Conservation (phyloP, 257 asterid genomes). For the Ocimum tenuiflorum region DNA sequence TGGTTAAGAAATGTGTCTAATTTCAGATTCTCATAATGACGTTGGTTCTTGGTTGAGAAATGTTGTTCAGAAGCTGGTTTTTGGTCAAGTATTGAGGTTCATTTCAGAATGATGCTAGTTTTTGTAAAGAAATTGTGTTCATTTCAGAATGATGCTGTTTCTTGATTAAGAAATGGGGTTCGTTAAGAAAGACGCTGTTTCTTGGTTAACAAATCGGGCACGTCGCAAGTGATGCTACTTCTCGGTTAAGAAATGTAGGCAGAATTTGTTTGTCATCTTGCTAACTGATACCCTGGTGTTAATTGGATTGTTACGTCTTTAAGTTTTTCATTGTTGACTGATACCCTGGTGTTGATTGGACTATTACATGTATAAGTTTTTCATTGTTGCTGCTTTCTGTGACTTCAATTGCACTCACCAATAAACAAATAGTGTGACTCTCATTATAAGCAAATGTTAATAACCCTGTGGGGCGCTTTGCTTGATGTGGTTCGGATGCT, state of each 20-base stretch:
- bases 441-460: neutral
- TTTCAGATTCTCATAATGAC: neutral
- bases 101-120: no score
- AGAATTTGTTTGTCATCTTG: neutral
- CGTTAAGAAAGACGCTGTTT: neutral
- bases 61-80: neutral
- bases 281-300: no score
- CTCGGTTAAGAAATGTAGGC: neutral
- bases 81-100: neutral
- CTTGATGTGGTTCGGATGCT: neutral
- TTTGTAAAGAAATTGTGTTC: neutral
- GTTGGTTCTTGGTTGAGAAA: neutral
- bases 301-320: neutral
- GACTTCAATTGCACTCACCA: neutral
- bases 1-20: neutral
- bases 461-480: neutral
- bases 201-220: neutral
- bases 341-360: neutral
- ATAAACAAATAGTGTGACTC: neutral
- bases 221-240: neutral
- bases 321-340: neutral
- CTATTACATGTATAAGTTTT: neutral
- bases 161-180: neutral
- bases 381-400: neutral
- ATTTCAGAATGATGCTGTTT: neutral